These are phyloP conservation scores for Zoysia japonica DNA, from an alignment of 176 grass and related monocot species.

Conservation along the genomic window DNA sequence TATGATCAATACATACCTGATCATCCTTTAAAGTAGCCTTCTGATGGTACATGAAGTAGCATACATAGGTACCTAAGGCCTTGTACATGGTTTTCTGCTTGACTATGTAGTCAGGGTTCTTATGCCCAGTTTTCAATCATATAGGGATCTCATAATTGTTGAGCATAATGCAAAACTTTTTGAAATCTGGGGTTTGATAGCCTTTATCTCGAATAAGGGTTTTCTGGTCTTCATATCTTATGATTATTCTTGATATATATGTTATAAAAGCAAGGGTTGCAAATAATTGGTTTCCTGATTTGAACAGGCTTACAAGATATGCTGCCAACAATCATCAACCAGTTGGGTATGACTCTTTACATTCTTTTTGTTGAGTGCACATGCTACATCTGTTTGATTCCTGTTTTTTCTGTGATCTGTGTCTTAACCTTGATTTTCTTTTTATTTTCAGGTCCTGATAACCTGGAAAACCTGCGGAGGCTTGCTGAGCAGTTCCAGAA, in stretches of 20 bases:
- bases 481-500: conserved; percentile 74
- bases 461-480: conserved; percentile 61
- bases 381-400: neutral
- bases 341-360: conserved; percentile 51
- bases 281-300: conserved; percentile 19
- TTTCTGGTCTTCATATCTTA: neutral
- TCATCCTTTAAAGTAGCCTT: conserved; percentile 18
- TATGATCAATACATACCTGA: neutral
- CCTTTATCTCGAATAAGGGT: neutral
- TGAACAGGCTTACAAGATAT: conserved; percentile 73
- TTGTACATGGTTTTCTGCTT: neutral
- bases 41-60: neutral
- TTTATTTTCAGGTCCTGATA: conserved; percentile 58
- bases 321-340: conserved; percentile 77
- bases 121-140: neutral
- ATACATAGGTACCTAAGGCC: neutral
- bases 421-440: neutral
- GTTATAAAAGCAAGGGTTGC: neutral
- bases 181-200: neutral
- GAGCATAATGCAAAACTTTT: neutral
- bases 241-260: neutral
- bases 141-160: neutral
- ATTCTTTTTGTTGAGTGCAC: neutral
- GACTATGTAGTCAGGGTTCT: neutral
- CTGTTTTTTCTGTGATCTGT: neutral